Evolutionary conservation across 208 protist species (phyloP), one percentile per base, ranked within the genome.

Genomic region (Trypanosoma melophagium): DNA sequence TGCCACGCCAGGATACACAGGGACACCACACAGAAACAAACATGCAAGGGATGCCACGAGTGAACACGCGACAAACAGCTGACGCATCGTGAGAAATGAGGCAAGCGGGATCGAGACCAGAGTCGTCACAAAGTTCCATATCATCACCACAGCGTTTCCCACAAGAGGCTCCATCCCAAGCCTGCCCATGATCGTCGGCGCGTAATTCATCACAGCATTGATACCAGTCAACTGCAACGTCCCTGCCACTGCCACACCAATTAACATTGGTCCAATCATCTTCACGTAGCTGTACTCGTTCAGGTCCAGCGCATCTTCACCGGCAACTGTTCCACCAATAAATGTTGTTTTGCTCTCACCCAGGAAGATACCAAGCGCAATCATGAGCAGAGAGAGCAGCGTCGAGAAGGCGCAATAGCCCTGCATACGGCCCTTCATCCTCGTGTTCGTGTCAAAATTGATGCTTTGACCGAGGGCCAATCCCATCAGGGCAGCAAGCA

Each of bases 191-290:
- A 95, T 93, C 41, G 74, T 86, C 40, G 87, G 87, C 38, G 90
- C 87, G 75, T 93, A 95, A 76, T 92, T 93, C 85, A 92, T 92
- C 31, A 93, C 76, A 51, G 87, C 87, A 69, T 93, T 93, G 69
- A 93, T 91, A 41, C 90, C 90, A 31, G 90, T 95, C 74, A 95
- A 69, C 71, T 93, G 89, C 60, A 85, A 69, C 58, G 89, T 87
- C 28, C 81, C 75, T 28, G 80, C 76, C 61, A 89, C 75, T 42
- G 85, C 74, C 19, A 40, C 19, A 35, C 71, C 82, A 60, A 95
- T 81, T 21, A 74, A 2, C 35, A 93, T 67, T 13, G 60, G 82
- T 21, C 61, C 66, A 16, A 71, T 22, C 84, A 91, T 89, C 52
- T 86, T 60, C 12, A 44, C 3, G 47, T 51, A 81, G 66, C 72